A percentile compares a stretch with the other conserved stretches of the same genome.
phyloP scores from a whole-genome alignment of 805 yeast species.

The Starmera dryadoides region DNA sequence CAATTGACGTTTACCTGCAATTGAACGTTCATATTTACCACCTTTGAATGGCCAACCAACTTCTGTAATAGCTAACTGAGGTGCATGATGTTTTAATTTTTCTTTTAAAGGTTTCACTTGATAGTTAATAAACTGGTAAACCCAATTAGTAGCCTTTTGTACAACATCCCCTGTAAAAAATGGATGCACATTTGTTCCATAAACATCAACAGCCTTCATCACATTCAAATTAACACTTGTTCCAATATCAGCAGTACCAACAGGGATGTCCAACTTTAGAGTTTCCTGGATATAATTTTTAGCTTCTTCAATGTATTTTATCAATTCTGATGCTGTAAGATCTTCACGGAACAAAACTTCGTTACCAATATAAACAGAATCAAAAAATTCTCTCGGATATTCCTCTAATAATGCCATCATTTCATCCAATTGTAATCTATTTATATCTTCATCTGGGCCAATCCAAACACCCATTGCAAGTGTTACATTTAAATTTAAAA shows the following conservation, averaged over 20 bases:
- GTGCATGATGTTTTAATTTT: slow-evolving; percentile 13
- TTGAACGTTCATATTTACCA: slow-evolving; percentile 37
- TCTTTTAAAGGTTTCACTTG: slow-evolving; percentile 33
- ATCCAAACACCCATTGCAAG: slow-evolving; percentile 61
- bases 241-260: slow-evolving; percentile 60
- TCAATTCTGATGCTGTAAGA: slow-evolving; percentile 27
- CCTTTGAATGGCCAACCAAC: slow-evolving; percentile 72
- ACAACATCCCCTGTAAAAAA: slow-evolving; percentile 55
- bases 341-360: slow-evolving; percentile 56
- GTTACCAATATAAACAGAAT: slow-evolving; percentile 51
- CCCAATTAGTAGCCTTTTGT: slow-evolving; percentile 44
- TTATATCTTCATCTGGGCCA: slow-evolving; percentile 35
- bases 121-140: slow-evolving; percentile 35
- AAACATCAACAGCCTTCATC: slow-evolving; percentile 39
- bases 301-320: slow-evolving; percentile 34
- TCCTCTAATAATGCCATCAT: slow-evolving; percentile 34
- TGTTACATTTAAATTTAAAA: slow-evolving; percentile 45
- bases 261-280: slow-evolving; percentile 34
- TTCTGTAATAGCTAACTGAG: slow-evolving; percentile 44
- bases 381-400: slow-evolving; percentile 40
- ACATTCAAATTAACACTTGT: slow-evolving; percentile 33
- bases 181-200: slow-evolving; percentile 63
- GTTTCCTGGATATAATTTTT: slow-evolving; percentile 28
- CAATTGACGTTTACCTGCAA: slow-evolving; percentile 37
- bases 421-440: slow-evolving; percentile 36